Evolutionary conservation across 352 stramenopile species (phyloP).

Genomic region (Phytophthora tubulina): DNA sequence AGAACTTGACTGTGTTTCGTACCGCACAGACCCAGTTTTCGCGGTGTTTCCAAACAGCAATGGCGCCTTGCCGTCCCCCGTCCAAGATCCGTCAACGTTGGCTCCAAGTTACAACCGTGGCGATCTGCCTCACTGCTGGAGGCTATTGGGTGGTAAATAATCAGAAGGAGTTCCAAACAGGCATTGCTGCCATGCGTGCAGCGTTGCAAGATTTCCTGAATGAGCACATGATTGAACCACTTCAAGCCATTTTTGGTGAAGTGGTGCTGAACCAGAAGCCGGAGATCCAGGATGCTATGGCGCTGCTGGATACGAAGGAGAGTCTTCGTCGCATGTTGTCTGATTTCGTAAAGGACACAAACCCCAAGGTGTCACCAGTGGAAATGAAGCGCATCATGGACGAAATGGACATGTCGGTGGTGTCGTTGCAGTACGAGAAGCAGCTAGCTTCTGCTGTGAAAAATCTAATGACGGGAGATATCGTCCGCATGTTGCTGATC

Average conservation of each 20-base stretch:
- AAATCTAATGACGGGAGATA: constrained; percentile 87
- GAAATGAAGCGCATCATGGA: constrained; percentile 66
- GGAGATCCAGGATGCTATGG: constrained; percentile 84
- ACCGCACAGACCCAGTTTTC: constrained; percentile 60
- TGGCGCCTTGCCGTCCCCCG: constrained; percentile 69
- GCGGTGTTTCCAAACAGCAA: constrained; percentile 58
- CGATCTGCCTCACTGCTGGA: constrained; percentile 63
- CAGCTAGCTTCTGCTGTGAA: constrained; percentile 67
- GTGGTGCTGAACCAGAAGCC: constrained; percentile 88
- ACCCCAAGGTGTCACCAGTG: constrained; percentile 50
- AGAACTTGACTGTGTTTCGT: constrained; percentile 60
- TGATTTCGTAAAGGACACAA: constrained; percentile 83
- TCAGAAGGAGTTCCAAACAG: constrained; percentile 70
- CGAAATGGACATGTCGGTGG: constrained; percentile 81
- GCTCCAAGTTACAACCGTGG: constrained; percentile 69
- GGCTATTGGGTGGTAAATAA: constrained; percentile 74
- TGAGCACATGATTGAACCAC: constrained; percentile 83
- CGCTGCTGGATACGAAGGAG: constrained; percentile 79
- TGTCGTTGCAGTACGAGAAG: constrained; percentile 81
- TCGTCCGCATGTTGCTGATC: constrained; percentile 90
- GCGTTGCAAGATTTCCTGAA: constrained; percentile 76
- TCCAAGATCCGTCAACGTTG: constrained; percentile 81
- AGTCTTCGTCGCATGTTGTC: constrained; percentile 86
- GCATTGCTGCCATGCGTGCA: constrained; percentile 47
- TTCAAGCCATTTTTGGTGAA: constrained; percentile 82